phyloP scores from a whole-genome alignment of 2,329 filamentous ascomycete genomes.

The Neonectria coccinea region DNA sequence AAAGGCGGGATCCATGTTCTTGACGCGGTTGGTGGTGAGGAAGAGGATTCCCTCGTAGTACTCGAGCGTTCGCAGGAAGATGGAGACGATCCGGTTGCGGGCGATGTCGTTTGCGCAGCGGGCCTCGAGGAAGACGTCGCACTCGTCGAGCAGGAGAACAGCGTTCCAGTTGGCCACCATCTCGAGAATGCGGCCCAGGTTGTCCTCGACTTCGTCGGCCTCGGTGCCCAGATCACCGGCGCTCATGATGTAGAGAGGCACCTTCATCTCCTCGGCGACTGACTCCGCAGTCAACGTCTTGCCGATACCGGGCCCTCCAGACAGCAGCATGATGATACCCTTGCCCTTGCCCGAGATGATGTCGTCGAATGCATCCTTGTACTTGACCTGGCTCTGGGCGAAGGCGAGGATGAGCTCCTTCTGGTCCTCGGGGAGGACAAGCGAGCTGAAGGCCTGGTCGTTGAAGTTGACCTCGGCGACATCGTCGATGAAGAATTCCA shows the following conservation, averaged over 20 bases:
- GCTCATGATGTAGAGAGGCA: conserved; percentile 63
- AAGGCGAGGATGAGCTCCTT: conserved; percentile 66
- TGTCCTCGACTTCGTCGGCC: conserved; percentile 71
- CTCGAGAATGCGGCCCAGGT: conserved; percentile 66
- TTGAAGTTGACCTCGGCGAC: conserved; percentile 61
- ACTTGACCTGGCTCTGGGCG: conserved; percentile 58
- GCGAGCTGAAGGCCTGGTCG: conserved; percentile 59
- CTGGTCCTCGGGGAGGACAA: conserved; percentile 61
- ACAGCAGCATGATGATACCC: conserved; percentile 63
- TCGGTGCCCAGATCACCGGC: conserved; percentile 79
- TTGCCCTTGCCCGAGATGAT: conserved; percentile 65
- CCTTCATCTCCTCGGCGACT: conserved; percentile 61
- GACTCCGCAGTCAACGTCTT: conserved; percentile 63
- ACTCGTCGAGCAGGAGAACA: conserved; percentile 52
- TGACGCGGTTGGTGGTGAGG: conserved; percentile 61
- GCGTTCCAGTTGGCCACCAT: conserved; percentile 70
- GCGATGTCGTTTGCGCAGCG: conserved; percentile 50
- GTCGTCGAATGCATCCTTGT: conserved; percentile 61
- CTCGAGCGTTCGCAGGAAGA: conserved; percentile 59
- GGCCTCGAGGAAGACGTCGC: conserved; percentile 59
- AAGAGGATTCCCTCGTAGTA: conserved; percentile 63
- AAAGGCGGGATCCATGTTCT: conserved; percentile 60
- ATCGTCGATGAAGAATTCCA: conserved; percentile 62
- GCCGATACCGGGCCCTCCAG: conserved; percentile 61
- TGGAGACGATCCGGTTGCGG: conserved; percentile 51